Conservation (phyloP, 2,329 filamentous ascomycete genomes). For the Byssoonygena ceratinophila region DNA sequence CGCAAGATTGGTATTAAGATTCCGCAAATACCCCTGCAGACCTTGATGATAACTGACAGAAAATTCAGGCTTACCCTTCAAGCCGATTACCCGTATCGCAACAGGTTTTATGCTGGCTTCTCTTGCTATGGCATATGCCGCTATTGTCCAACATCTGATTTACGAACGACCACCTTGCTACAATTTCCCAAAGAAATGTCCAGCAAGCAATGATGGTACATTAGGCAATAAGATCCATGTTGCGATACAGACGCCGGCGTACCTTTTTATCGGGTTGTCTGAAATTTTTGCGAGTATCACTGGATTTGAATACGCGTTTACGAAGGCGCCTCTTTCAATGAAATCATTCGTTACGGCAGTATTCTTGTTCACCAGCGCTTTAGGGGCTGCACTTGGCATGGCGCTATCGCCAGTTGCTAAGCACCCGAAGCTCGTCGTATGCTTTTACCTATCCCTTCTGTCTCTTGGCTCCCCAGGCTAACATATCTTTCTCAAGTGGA, state of each 20-base stretch:
- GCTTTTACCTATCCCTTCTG: not conserved
- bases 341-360: conserved; percentile 51
- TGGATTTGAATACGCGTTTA: conserved; percentile 63
- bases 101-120: conserved; percentile 57
- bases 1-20: conserved; percentile 39
- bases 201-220: conserved; percentile 26
- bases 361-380: conserved; percentile 48
- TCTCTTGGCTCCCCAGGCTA: not conserved
- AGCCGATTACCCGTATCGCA: conserved; percentile 65
- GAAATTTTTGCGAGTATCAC: conserved; percentile 57
- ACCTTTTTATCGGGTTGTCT: conserved; percentile 38
- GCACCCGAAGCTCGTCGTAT: conserved; percentile 50
- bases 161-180: conserved; percentile 46
- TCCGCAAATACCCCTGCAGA: not conserved
- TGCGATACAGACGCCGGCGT: conserved; percentile 36
- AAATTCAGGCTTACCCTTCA: conserved; percentile 49
- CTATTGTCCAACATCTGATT: conserved; percentile 47
- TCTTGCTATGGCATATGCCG: conserved; percentile 51
- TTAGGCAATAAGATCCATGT: conserved; percentile 35
- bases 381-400: conserved; percentile 50
- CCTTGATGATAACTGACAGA: not conserved
- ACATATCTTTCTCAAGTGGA: conserved; percentile 36
- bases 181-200: conserved; percentile 27
- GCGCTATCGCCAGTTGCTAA: conserved; percentile 50
- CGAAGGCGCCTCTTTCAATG: conserved; percentile 60